Conservation (phyloP, 1,139 yeast species). For the Lodderomyces elongisporus region DNA sequence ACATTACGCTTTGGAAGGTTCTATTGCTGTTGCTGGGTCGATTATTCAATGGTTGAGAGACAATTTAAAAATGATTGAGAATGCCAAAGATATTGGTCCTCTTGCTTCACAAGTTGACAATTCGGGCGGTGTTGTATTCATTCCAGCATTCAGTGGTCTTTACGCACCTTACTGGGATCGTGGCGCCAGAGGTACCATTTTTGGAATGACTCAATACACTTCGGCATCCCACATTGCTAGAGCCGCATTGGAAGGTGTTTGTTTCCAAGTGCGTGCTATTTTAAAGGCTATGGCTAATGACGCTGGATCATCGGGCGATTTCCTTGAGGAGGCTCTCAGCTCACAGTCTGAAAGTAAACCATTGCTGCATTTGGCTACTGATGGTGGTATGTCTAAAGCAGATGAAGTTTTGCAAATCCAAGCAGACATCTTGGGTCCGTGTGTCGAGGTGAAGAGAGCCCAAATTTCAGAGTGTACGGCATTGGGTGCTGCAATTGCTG, state of each 20-base stretch:
- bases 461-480: slow-evolving; percentile 89
- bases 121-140: slow-evolving; percentile 90
- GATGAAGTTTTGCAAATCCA: slow-evolving; percentile 92
- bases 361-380: slow-evolving; percentile 65
- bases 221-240: slow-evolving; percentile 84
- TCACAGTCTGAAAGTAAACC: slow-evolving; percentile 43
- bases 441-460: slow-evolving; percentile 79
- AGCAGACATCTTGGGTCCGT: slow-evolving; percentile 83
- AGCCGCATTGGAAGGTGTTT: slow-evolving; percentile 93
- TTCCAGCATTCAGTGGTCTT: slow-evolving; percentile 90
- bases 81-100: slow-evolving; percentile 86
- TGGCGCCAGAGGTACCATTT: slow-evolving; percentile 86
- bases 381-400: slow-evolving; percentile 94
- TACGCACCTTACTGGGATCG: slow-evolving; percentile 97
- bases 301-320: slow-evolving; percentile 54
- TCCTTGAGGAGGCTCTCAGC: slow-evolving; percentile 38
- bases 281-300: slow-evolving; percentile 86
- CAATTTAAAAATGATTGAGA: slow-evolving; percentile 74
- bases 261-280: slow-evolving; percentile 90
- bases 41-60: slow-evolving; percentile 94
- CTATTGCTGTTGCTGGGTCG: slow-evolving; percentile 94
- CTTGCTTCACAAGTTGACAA: slow-evolving; percentile 76
- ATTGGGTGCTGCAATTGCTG: slow-evolving; percentile 93
- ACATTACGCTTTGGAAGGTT: slow-evolving; percentile 88
- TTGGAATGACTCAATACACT: slow-evolving; percentile 89